Evolutionary conservation across 495 filamentous ascomycete species (phyloP), one percentile per base, ranked within the genome.

Genomic region (Hypoxylon fragiforme): DNA sequence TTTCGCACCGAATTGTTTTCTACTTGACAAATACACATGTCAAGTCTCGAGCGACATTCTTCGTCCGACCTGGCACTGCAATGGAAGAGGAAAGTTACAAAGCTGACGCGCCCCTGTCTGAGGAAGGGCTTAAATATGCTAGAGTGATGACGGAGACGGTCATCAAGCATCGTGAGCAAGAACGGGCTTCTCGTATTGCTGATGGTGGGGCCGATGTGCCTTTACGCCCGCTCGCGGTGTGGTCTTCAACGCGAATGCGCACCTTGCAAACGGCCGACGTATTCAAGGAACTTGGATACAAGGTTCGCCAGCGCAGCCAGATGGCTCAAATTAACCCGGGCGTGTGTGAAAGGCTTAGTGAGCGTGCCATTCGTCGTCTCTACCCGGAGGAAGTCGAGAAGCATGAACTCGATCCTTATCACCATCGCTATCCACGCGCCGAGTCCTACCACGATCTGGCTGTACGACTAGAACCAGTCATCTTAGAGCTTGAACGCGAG

Each of bases 381-480:
- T 96, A 88, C 63, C 88, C 92, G 1, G 88, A 95, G 13, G 95
- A 99, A 67, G 90, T 96, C 21, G 75, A 81, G 41, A 96, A 92
- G 74, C 94, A 99, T 67, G 89, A 96, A 65, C 75, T 86, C 39
- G 94, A 99, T 69, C 94, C 95, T 5, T 99, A 97, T 64, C 94
- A 99, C 66, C 94, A 99, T 66, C 82, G 94, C 30, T 99, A 97
- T 66, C 94, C 94, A 21, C 81, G 94, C 40, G 94, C 92, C 34
- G 94, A 99, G 90, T 97, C 92, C 16, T 99, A 99, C 68, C 94
- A 99, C 70, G 94, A 99, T 66, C 83, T 99, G 31, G 95, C 95
- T 18, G 94, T 97, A 48, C 89, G 95, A 15, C 83, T 97, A n/a
- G 95, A 99, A 70, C 95, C 95, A 7, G 94, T 99, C 54, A 99